Percentiles rank a stretch among this genome's conserved stretches.
Evolutionary conservation across 306 rosid genomes (phyloP).

Genomic region (Dryas octopetala): DNA sequence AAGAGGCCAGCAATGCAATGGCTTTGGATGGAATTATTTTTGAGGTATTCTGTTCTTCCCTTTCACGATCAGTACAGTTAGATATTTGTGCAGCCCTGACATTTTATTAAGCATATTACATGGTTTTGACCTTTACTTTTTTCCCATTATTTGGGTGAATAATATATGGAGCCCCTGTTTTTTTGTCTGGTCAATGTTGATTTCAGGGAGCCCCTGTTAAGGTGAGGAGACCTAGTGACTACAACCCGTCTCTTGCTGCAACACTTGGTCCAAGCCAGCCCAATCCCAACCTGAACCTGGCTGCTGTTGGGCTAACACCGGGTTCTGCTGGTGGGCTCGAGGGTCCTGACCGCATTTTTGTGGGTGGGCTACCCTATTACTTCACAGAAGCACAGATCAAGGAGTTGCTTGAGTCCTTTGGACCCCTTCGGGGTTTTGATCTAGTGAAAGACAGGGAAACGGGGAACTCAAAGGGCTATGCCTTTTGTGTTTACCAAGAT

Average conservation of each 20-base stretch:
- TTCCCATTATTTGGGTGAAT: conserved; percentile 1
- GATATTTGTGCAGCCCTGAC: not conserved
- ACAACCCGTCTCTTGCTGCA: conserved; percentile 96
- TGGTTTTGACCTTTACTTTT: not conserved
- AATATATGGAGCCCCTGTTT: not conserved
- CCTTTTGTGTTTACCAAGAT: conserved; percentile 99
- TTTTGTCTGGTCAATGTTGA: too few relatives aligned
- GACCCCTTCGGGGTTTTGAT: conserved; percentile 97
- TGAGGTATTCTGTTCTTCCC: conserved; percentile 50
- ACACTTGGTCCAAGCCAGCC: conserved; percentile 99
- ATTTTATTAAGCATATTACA: not conserved
- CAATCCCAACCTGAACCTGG: conserved; percentile 83
- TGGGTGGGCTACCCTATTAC: conserved; percentile 97
- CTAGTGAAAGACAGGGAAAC: conserved; percentile 97
- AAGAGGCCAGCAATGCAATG: conserved; percentile 99
- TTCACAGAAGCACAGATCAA: conserved; percentile 92
- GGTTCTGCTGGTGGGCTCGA: conserved; percentile 99
- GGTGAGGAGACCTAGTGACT: conserved; percentile 98
- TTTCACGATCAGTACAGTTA: not conserved
- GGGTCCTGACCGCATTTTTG: conserved; percentile 99
- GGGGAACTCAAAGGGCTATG: conserved; percentile 97
- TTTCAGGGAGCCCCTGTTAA: conserved; percentile 94
- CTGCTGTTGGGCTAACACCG: conserved; percentile 92
- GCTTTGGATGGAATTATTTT: conserved; percentile 97
- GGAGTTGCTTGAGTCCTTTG: conserved; percentile 94